Base-by-base conservation (phyloP, 371 early-diverging fungal genomes). In the Mortierella sp. region DNA sequence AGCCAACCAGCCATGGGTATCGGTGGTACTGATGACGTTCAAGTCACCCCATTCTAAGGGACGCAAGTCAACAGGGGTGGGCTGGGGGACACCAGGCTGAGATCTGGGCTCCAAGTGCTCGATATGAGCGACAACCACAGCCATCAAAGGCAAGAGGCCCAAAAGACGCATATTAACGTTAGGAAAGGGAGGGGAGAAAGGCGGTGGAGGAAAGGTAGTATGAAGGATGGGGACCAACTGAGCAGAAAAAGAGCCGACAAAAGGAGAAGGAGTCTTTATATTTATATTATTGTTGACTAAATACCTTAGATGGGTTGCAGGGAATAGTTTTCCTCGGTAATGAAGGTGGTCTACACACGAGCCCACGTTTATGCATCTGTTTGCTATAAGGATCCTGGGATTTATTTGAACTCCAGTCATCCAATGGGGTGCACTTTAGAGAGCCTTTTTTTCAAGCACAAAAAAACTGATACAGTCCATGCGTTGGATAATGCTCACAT, bases 11-110 rank as follows among this genome's bases (percentile, higher is more conserved):
- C 76, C 76, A 55, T 76, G 76, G 22, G 76, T 76, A 24, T 76
- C 74, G 15, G 89, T 88, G 5, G 89, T 87, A 24, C 84, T 84
- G 65, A 88, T 85, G 66, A 88, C 83, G 59, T 87, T 87, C 38
- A 87, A 82, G 63, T 88, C 87, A 11, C 87, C 87, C 89, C 89
- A 89, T 4, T 66, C 57, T 41, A 89, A 70, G 3, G 87, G 87
- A 15, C 69, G 58, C 2, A 82, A 66, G 57, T 83, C 70, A 15
- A 83, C 63, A 21, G 72, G 69, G 13, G 59, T 70, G 24, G 85
- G 84, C 43, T 60, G 67, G 16, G 76, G 69, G 10, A 64, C 85
- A 50, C 77, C 83, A 15, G 85, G 84, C 58, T 87, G 87, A 60
- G 83, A 64, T 28, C 85, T 28, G 28, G 28, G 28, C 2, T 28